A percentile compares a stretch with the other conserved stretches of the same genome.
Evolutionary conservation across 2,329 filamentous ascomycete species (phyloP).

Genomic region (Pseudogymnoascus sp.): DNA sequence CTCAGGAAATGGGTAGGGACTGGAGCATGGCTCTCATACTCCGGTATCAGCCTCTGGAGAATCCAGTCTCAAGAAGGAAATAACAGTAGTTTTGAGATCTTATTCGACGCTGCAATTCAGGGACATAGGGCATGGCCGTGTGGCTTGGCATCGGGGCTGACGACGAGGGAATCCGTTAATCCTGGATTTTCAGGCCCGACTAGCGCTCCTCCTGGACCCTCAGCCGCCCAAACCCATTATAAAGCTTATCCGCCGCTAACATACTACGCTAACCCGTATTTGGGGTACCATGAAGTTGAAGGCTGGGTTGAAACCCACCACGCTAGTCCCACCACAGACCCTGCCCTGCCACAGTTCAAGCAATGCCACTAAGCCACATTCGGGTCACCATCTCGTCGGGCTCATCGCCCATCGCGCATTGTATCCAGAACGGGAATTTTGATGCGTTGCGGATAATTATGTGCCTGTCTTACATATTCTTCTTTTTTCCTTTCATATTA

Average conservation of each 20-base stretch:
- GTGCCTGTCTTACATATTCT: background rate
- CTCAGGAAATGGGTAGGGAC: background rate
- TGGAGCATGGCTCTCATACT: background rate
- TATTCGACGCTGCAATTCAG: background rate
- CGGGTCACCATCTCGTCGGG: background rate
- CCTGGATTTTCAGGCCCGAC: background rate
- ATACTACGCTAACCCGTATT: constrained; percentile 1
- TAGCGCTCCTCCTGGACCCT: background rate
- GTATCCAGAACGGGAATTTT: background rate
- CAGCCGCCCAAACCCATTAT: background rate
- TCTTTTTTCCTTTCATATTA: background rate
- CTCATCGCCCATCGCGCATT: background rate
- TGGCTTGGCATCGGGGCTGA: background rate
- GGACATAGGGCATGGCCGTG: background rate
- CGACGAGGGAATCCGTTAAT: background rate
- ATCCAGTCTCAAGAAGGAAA: background rate
- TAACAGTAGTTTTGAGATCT: background rate
- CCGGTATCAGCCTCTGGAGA: background rate
- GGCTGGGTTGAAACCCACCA: background rate
- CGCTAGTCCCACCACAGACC: background rate
- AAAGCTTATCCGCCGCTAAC: background rate
- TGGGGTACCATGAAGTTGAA: constrained; percentile 11
- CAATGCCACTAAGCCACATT: background rate
- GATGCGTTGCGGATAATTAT: background rate
- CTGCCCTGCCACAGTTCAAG: background rate